Base-by-base conservation (phyloP, 164 flowering plant genomes). In the Aristolochia contorta region DNA sequence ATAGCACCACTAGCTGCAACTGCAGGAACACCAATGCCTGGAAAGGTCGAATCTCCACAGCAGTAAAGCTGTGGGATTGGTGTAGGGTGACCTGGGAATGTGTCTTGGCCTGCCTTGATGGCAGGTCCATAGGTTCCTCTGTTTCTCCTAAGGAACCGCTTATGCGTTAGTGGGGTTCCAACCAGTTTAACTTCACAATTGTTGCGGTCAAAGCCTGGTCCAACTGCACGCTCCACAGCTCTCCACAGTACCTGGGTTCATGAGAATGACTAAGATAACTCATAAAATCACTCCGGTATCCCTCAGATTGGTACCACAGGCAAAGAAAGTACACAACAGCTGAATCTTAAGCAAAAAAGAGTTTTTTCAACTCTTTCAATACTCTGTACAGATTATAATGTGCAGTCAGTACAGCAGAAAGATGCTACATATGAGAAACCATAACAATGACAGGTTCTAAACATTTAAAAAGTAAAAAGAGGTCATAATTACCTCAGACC, bases 1-100 rank as follows among this genome's bases (percentile, higher is more conserved):
- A 93, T 89, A 74, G 98, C 98, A 20, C 97, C 98, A 71, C 98
- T 93, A 13, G 98, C 96, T 61, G 96, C 96, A 58, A 93, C 98
- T 6, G 98, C 97, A 53, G 97, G 98, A 63, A 93, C 91, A 56
- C 98, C 97, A 49, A 93, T 87, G 56, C 98, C 96, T 3, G 98
- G 97, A 71, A 93, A 87, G 20, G 96, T 93, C 6, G 98, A 89
- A 71, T 93, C 97, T 12, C 98, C 98, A 67, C 98, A 92, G 64
- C 96, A 83, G 47, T 61, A 83, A 23, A 92, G 94, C 57, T 83
- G 86, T 6, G 83, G 69, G n/a, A 93, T 79, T 16, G 96, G 89
- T 12, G 96, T 82, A 19, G 96, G 68, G 71, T 92, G 98, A 9
- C 96, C 98, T 0, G 96, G 96, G 59, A 92, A 87, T 1, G 87